Percentiles rank a stretch among this genome's conserved stretches.
Evolutionary conservation across 352 stramenopile species (phyloP).

Genomic region (Pythium folliculosum): DNA sequence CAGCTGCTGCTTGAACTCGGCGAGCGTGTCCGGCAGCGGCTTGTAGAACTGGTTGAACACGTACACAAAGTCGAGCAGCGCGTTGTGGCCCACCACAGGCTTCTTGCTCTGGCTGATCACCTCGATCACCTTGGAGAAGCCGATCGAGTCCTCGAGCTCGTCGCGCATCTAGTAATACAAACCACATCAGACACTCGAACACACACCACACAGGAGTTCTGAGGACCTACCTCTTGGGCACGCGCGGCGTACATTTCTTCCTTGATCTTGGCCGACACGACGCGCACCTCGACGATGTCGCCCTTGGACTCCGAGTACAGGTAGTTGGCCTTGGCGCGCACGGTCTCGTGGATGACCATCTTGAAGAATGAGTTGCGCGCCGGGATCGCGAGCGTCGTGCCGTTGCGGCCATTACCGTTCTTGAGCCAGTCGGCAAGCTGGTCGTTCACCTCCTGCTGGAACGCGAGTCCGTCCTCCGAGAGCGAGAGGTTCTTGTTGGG

Average conservation of each 20-base stretch:
- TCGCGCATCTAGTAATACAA: conserved; percentile 37
- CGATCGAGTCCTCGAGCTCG: conserved; percentile 70
- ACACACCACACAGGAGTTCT: not conserved
- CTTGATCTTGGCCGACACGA: conserved; percentile 64
- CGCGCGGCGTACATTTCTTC: conserved; percentile 58
- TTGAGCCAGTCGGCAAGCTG: conserved; percentile 58
- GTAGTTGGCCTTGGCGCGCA: conserved; percentile 53
- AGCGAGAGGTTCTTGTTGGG: conserved; percentile 59
- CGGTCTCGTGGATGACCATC: conserved; percentile 74
- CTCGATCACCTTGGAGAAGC: conserved; percentile 82
- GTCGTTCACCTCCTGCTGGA: conserved; percentile 39
- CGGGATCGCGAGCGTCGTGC: conserved; percentile 50
- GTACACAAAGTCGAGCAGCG: conserved; percentile 84
- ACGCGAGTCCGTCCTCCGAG: conserved; percentile 42
- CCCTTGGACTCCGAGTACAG: conserved; percentile 57
- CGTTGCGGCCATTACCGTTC: conserved; percentile 46
- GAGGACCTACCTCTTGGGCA: conserved; percentile 32
- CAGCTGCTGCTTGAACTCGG: conserved; percentile 73
- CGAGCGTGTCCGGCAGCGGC: conserved; percentile 63
- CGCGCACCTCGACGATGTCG: conserved; percentile 58
- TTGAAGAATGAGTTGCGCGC: conserved; percentile 73
- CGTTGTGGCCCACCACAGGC: conserved; percentile 80
- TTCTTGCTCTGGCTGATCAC: conserved; percentile 72
- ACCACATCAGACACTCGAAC: not conserved
- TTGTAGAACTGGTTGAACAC: conserved; percentile 85